A percentile compares a stretch with the other conserved stretches of the same genome.
Evolutionary conservation across 352 stramenopile species (phyloP).

Genomic region (Phytophthora melonis): DNA sequence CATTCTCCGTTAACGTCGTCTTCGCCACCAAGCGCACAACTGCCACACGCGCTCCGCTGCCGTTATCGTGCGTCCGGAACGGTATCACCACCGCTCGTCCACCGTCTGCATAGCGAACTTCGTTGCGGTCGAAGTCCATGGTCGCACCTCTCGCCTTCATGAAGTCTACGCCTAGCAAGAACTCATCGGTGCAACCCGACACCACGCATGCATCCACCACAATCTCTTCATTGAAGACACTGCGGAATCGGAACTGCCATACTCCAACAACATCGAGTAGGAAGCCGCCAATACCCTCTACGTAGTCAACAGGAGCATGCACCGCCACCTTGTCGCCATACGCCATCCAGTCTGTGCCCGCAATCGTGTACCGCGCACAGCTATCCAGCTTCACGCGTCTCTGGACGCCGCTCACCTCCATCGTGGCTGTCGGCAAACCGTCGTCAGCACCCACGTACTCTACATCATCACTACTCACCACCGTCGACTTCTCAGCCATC

Average conservation of each 20-base stretch:
- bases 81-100: not conserved
- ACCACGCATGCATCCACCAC: not conserved
- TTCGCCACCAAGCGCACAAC: not conserved
- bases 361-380: not conserved
- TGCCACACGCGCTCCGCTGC: not conserved
- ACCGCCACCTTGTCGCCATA: not conserved
- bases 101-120: not conserved
- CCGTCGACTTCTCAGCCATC: not conserved
- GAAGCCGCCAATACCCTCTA: not conserved
- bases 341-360: not conserved
- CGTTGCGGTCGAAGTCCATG: not conserved
- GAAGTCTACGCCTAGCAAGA: not conserved
- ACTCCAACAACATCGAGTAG: not conserved
- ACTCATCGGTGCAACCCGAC: not conserved
- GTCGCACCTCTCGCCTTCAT: not conserved
- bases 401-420: not conserved
- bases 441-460: not conserved
- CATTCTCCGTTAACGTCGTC: not conserved
- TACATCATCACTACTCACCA: not conserved
- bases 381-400: not conserved
- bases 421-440: not conserved
- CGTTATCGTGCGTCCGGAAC: not conserved
- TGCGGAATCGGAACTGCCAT: not conserved
- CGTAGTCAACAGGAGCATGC: not conserved
- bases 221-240: not conserved